Evolutionary conservation across 2,329 filamentous ascomycete genomes (phyloP).

Genomic region (Beauveria rudraprayagi): DNA sequence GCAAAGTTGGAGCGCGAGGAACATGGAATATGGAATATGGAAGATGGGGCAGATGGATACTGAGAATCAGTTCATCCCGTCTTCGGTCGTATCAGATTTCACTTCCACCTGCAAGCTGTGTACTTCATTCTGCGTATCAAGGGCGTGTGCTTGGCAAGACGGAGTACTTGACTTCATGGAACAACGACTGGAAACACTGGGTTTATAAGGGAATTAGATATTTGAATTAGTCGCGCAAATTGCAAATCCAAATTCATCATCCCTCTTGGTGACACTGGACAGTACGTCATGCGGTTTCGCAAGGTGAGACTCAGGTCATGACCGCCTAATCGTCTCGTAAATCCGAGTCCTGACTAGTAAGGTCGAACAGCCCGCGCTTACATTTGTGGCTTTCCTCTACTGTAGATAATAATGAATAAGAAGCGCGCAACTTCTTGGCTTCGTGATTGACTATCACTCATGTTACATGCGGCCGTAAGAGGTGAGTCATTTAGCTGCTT

Average conservation of each 20-base stretch:
- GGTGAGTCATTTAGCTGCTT: background rate
- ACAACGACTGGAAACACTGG: background rate
- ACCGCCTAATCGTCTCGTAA: too few species aligned
- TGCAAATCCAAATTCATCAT: background rate
- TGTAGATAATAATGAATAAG: background rate
- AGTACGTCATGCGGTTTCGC: background rate
- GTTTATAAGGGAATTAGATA: background rate
- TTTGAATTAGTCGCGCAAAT: background rate
- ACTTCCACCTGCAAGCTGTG: constrained; percentile 50
- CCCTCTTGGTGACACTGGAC: too few species aligned
- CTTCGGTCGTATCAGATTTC: constrained; percentile 47
- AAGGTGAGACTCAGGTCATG: background rate
- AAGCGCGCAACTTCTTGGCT: background rate
- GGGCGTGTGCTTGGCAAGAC: constrained; percentile 51
- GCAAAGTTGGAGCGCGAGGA: constrained; percentile 20
- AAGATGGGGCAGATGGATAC: constrained; percentile 17
- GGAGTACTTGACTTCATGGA: constrained; percentile 35
- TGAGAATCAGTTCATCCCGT: constrained; percentile 31
- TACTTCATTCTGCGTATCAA: constrained; percentile 45
- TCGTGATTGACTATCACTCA: background rate
- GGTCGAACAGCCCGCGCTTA: background rate
- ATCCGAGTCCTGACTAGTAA: too few species aligned
- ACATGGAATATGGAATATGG: constrained; percentile 8
- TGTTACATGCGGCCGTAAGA: background rate
- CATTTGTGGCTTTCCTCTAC: background rate